Evolutionary conservation across 106 monocot genomes (phyloP).

Genomic region (Phalaenopsis equestris): DNA sequence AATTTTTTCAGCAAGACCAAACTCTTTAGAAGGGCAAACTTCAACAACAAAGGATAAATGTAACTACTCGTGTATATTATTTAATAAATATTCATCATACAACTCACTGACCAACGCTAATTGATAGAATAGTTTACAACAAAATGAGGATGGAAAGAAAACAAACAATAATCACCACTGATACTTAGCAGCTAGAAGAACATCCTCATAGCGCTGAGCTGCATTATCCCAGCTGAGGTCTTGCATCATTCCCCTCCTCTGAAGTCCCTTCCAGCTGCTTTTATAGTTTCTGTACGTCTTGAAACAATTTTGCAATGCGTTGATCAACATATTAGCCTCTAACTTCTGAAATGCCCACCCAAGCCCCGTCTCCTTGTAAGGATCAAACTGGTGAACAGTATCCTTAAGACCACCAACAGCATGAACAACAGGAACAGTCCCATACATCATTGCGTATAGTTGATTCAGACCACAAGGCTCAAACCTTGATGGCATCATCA

Average conservation of each 20-base stretch:
- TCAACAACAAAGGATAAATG: too few species aligned
- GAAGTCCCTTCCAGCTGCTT: conserved; percentile 83
- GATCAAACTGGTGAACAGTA: conserved; percentile 68
- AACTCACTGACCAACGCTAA: too few species aligned
- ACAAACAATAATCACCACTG: conserved; percentile 63
- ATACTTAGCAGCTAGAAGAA: conserved; percentile 84
- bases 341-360: conserved; percentile 86
- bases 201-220: conserved; percentile 72
- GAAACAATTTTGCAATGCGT: conserved; percentile 62
- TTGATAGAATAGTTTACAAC: too few species aligned
- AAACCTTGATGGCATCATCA: conserved; percentile 89
- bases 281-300: conserved; percentile 71
- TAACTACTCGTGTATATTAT: too few species aligned
- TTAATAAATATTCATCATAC: too few species aligned
- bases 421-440: conserved; percentile 86
- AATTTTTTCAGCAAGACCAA: too few species aligned
- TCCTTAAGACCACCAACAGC: conserved; percentile 83
- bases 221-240: conserved; percentile 89
- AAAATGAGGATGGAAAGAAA: too few species aligned
- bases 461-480: conserved; percentile 96
- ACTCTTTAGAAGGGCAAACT: too few species aligned
- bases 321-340: conserved; percentile 35
- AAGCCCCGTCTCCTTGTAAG: conserved; percentile 43
- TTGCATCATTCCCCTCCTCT: conserved; percentile 71
- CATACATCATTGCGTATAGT: conserved; percentile 82